Evolutionary conservation across 371 early-diverging fungal genomes (phyloP).

Genomic region (Mortierella sp.): DNA sequence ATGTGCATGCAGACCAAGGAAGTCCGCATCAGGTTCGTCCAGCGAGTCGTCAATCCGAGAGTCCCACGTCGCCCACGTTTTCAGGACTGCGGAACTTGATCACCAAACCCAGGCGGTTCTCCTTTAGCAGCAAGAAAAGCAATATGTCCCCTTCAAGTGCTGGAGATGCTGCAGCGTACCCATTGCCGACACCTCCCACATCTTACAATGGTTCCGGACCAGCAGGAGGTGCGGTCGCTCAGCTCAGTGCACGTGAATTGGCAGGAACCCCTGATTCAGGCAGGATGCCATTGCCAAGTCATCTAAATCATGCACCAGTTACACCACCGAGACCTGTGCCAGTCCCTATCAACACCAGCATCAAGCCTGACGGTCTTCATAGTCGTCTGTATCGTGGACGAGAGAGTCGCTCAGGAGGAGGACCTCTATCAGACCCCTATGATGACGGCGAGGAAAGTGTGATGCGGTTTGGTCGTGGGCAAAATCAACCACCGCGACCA

Average conservation of each 20-base stretch:
- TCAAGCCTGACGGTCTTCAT: slow-evolving; percentile 8
- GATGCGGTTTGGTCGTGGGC: slow-evolving; percentile 16
- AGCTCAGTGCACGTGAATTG: slow-evolving; percentile 2
- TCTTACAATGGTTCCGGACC: slow-evolving; percentile 10
- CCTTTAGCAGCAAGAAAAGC: slow-evolving; percentile 29
- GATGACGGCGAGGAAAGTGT: slow-evolving; percentile 10
- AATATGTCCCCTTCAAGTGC: background rate
- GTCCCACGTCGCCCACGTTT: slow-evolving; percentile 39
- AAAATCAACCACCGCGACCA: slow-evolving; percentile 15
- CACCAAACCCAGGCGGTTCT: slow-evolving; percentile 29
- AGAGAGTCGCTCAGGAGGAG: slow-evolving; percentile 13
- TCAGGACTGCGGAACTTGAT: slow-evolving; percentile 34
- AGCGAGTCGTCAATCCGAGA: slow-evolving; percentile 40
- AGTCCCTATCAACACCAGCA: slow-evolving; percentile 22
- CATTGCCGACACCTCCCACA: slow-evolving; percentile 37
- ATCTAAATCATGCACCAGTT: slow-evolving; percentile 7
- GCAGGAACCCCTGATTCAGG: slow-evolving; percentile 26
- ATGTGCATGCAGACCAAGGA: background rate
- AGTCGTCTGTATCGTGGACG: slow-evolving; percentile 26
- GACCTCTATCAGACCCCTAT: slow-evolving; percentile 11
- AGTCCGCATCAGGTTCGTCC: slow-evolving; percentile 17
- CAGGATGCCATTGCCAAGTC: background rate
- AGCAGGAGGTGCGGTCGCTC: too few species aligned
- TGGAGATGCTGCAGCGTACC: slow-evolving; percentile 2
- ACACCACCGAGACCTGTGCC: slow-evolving; percentile 27